These are phyloP conservation scores for Tardiomyces digboiensis DNA, from an alignment of 1,139 yeast genomes.

Conservation along the genomic window DNA sequence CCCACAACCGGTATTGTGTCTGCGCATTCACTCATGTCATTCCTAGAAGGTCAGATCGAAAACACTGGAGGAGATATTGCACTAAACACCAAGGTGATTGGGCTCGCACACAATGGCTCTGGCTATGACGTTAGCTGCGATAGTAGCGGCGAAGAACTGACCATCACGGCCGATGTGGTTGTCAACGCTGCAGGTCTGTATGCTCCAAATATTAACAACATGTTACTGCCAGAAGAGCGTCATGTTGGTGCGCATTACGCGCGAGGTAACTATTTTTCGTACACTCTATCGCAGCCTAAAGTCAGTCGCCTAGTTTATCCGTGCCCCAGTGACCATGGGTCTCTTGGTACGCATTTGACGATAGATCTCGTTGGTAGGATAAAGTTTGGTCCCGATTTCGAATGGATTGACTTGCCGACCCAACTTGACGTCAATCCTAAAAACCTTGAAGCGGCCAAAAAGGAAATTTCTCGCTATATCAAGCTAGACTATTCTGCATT, in stretches of 20 bases:
- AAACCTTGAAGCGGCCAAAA: constrained; percentile 45
- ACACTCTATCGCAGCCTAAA: constrained; percentile 36
- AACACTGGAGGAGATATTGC: constrained; percentile 57
- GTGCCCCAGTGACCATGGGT: constrained; percentile 64
- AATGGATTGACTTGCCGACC: constrained; percentile 52
- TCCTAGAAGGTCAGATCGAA: constrained; percentile 43
- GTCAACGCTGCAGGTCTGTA: constrained; percentile 73
- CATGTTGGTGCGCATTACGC: constrained; percentile 58
- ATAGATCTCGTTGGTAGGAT: constrained; percentile 74
- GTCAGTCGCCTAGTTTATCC: constrained; percentile 53
- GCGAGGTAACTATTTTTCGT: constrained; percentile 74
- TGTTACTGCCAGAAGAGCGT: constrained; percentile 55
- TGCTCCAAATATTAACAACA: constrained; percentile 60
- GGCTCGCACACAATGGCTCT: constrained; percentile 26
- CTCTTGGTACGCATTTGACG: constrained; percentile 82
- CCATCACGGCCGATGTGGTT: constrained; percentile 45
- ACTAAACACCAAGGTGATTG: constrained; percentile 46
- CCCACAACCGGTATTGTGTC: constrained; percentile 82
- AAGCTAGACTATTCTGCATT: constrained; percentile 41
- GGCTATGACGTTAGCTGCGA: constrained; percentile 19
- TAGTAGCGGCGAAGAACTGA: constrained; percentile 29
- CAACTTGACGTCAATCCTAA: constrained; percentile 25
- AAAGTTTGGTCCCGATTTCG: constrained; percentile 83
- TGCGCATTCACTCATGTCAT: constrained; percentile 66
- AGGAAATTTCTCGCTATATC: constrained; percentile 53